Conservation (phyloP, 495 filamentous ascomycete species). For the Talaromyces adpressus region DNA sequence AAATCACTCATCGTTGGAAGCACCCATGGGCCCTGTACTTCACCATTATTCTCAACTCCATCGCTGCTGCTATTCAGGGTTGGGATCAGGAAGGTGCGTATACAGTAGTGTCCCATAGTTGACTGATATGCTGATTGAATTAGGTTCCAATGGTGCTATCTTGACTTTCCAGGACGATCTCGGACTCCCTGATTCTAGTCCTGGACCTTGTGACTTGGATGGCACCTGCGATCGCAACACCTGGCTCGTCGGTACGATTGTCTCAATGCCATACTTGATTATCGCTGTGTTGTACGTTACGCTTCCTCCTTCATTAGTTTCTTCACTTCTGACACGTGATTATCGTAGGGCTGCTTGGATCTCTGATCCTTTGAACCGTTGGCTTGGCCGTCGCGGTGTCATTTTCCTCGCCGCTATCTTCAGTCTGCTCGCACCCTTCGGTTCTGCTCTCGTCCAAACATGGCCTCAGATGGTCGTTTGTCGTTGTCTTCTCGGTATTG, state of each 20-base stretch:
- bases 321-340: background rate
- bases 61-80: slow-evolving; percentile 61
- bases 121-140: slow-evolving; percentile 10
- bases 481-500: slow-evolving; percentile 62
- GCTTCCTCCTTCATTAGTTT: background rate
- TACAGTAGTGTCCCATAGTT: background rate
- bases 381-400: slow-evolving; percentile 56
- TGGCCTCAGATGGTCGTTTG: slow-evolving; percentile 57
- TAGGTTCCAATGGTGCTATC: slow-evolving; percentile 67
- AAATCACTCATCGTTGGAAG: slow-evolving; percentile 57
- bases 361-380: slow-evolving; percentile 63
- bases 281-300: slow-evolving; percentile 32
- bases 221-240: slow-evolving; percentile 24
- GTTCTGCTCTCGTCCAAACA: slow-evolving; percentile 54
- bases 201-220: slow-evolving; percentile 31
- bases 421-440: slow-evolving; percentile 54
- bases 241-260: slow-evolving; percentile 43
- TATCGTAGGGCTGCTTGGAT: slow-evolving; percentile 56
- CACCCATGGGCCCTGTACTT: slow-evolving; percentile 56
- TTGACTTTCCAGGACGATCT: slow-evolving; percentile 54
- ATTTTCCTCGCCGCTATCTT: slow-evolving; percentile 64
- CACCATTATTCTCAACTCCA: slow-evolving; percentile 62
- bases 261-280: slow-evolving; percentile 32
- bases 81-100: slow-evolving; percentile 57
- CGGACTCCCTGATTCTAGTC: slow-evolving; percentile 25